Conservation (phyloP, 139 green algal genomes). For the Astrephomene gubernaculifera region DNA sequence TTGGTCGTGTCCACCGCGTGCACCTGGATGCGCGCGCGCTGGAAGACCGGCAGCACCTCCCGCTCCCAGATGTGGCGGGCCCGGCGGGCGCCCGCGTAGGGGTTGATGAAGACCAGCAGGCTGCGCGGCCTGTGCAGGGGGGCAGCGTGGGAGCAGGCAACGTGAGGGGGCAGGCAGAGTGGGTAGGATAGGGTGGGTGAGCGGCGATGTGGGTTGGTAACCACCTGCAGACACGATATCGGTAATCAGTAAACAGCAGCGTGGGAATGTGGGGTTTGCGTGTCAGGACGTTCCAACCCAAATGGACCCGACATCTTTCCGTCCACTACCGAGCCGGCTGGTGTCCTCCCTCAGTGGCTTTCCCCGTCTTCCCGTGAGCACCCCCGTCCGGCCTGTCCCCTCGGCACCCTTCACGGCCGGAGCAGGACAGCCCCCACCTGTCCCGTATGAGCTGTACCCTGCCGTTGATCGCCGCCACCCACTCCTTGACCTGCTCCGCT, state of each 20-base stretch:
- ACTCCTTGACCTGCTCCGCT: slow-evolving; percentile 50
- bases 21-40: slow-evolving; percentile 63
- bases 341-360: too few species aligned
- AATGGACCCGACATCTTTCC: too few species aligned
- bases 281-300: too few species aligned
- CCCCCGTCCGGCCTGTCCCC: too few species aligned
- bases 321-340: too few species aligned
- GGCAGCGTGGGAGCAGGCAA: neutral
- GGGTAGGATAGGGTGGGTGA: too few species aligned
- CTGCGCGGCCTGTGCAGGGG: slow-evolving; percentile 56
- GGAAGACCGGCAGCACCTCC: slow-evolving; percentile 69
- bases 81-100: slow-evolving; percentile 67
- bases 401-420: too few species aligned
- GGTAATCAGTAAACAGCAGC: too few species aligned
- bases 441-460: slow-evolving; percentile 34
- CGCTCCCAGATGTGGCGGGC: slow-evolving; percentile 64
- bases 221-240: too few species aligned
- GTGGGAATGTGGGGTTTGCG: too few species aligned
- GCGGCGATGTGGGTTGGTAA: too few species aligned
- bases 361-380: too few species aligned
- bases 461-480: slow-evolving; percentile 51
- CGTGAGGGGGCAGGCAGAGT: neutral
- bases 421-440: slow-evolving; percentile 40
- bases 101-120: slow-evolving; percentile 90
- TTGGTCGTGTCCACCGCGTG: slow-evolving; percentile 69